Percentiles rank a stretch among this genome's conserved stretches.
phyloP scores from a whole-genome alignment of 75 land plant genomes.

The Sequoiadendron giganteum region DNA sequence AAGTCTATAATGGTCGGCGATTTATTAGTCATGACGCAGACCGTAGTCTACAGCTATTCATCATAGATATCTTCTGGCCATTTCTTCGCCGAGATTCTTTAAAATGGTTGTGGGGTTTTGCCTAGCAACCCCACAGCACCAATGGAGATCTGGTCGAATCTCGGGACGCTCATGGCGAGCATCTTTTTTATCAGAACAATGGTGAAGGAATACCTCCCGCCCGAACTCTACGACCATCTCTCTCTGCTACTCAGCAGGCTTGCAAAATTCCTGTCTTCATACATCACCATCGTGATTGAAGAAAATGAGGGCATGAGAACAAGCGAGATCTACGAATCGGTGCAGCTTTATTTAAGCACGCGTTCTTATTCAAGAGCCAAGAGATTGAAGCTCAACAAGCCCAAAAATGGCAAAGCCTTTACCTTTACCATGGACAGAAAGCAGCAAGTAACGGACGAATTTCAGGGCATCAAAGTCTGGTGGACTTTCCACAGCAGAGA shows the following conservation, averaged over 20 bases:
- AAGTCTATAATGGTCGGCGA: too few species aligned
- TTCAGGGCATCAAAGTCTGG: slow-evolving; percentile 12
- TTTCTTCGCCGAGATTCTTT: too few species aligned
- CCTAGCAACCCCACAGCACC: neutral
- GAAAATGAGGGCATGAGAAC: slow-evolving; percentile 11
- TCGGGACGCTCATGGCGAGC: slow-evolving; percentile 4
- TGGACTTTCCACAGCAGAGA: slow-evolving; percentile 12
- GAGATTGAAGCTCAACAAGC: slow-evolving; percentile 14
- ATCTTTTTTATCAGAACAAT: slow-evolving; percentile 8
- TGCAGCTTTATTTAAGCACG: slow-evolving; percentile 13
- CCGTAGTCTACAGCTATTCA: too few species aligned
- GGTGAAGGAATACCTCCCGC: slow-evolving; percentile 21
- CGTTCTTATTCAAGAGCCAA: neutral
- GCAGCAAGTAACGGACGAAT: slow-evolving; percentile 18
- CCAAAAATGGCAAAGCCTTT: slow-evolving; percentile 9
- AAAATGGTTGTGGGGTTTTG: too few species aligned
- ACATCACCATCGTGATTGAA: slow-evolving; percentile 18
- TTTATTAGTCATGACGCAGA: too few species aligned
- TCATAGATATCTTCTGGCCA: too few species aligned
- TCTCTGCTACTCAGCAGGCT: slow-evolving; percentile 10
- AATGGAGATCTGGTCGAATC: neutral
- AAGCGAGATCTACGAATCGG: slow-evolving; percentile 20
- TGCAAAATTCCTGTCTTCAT: slow-evolving; percentile 11
- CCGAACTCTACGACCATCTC: slow-evolving; percentile 17
- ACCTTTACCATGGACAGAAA: slow-evolving; percentile 12